Evolutionary conservation across 306 rosid species (phyloP).

Genomic region (Crotalaria pallida): DNA sequence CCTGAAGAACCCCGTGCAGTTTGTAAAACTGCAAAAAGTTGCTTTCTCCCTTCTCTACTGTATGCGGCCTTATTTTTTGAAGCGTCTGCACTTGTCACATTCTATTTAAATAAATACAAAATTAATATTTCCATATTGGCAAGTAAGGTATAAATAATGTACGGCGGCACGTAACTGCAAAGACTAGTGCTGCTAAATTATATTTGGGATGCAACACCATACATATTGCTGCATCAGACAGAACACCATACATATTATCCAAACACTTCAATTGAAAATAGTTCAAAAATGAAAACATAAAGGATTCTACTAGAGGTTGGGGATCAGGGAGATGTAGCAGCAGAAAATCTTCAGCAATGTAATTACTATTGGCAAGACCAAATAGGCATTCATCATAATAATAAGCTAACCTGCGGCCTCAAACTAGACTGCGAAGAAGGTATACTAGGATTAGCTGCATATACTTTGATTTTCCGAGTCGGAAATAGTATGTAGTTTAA

Average conservation of each 20-base stretch:
- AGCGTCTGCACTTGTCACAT: slow-evolving; percentile 62
- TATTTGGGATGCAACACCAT: slow-evolving; percentile 85
- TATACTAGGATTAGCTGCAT: slow-evolving; percentile 75
- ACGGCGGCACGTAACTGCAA: slow-evolving; percentile 63
- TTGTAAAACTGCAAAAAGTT: slow-evolving; percentile 90
- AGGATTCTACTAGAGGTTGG: slow-evolving; percentile 1
- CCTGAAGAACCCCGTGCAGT: slow-evolving; percentile 98
- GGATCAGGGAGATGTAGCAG: slow-evolving; percentile 9
- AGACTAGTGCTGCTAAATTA: slow-evolving; percentile 80
- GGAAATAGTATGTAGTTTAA: too few relatives aligned
- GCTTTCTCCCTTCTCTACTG: slow-evolving; percentile 93
- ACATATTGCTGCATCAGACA: slow-evolving; percentile 61
- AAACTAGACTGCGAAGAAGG: slow-evolving; percentile 79
- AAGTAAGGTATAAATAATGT: slow-evolving; percentile 9
- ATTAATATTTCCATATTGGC: slow-evolving; percentile 17
- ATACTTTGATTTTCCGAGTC: too few relatives aligned
- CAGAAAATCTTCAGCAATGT: neutral
- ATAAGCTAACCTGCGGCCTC: slow-evolving; percentile 82
- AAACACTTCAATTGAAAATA: neutral
- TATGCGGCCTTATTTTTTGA: slow-evolving; percentile 69
- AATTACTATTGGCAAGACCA: slow-evolving; percentile 4
- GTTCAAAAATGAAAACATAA: neutral
- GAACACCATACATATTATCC: slow-evolving; percentile 23
- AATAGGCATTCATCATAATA: slow-evolving; percentile 1
- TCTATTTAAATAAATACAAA: slow-evolving; percentile 43